Evolutionary conservation across 257 asterid genomes (phyloP).

Genomic region (Solanum bulbocastanum): DNA sequence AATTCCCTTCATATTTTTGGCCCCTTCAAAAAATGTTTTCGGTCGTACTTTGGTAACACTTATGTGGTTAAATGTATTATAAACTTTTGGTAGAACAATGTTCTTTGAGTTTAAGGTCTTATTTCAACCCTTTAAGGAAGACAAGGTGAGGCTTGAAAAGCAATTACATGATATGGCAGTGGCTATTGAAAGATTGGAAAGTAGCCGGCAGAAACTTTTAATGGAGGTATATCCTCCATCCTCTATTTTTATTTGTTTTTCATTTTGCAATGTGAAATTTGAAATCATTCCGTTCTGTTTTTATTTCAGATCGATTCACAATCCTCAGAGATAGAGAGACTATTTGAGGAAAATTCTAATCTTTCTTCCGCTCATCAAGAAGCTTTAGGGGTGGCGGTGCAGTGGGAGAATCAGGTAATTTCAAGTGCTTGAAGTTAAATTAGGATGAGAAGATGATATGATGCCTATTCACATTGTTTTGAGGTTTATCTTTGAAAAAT

Average conservation of each 20-base stretch:
- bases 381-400: conserved; percentile 50
- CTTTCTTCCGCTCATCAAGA: conserved; percentile 79
- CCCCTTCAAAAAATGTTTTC: neutral
- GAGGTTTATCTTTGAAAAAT: neutral
- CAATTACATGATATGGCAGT: conserved; percentile 94
- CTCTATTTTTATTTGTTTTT: neutral
- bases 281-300: conserved; percentile 2
- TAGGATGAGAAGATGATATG: neutral
- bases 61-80: neutral
- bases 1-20: neutral
- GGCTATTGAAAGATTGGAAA: conserved; percentile 81
- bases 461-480: neutral
- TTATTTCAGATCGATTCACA: conserved; percentile 84
- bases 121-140: conserved; percentile 43
- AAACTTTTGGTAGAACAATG: neutral
- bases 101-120: neutral
- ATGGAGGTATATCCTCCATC: conserved; percentile 49
- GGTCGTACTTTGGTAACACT: neutral
- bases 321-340: conserved; percentile 87
- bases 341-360: conserved; percentile 77
- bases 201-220: conserved; percentile 82
- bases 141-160: conserved; percentile 82
- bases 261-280: conserved; percentile 1
- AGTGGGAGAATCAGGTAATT: conserved; percentile 90
- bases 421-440: neutral